Evolutionary conservation across 2,329 filamentous ascomycete genomes (phyloP), one percentile per base, ranked within the genome.

Genomic region (Aspergillus fumigatiaffinis): DNA sequence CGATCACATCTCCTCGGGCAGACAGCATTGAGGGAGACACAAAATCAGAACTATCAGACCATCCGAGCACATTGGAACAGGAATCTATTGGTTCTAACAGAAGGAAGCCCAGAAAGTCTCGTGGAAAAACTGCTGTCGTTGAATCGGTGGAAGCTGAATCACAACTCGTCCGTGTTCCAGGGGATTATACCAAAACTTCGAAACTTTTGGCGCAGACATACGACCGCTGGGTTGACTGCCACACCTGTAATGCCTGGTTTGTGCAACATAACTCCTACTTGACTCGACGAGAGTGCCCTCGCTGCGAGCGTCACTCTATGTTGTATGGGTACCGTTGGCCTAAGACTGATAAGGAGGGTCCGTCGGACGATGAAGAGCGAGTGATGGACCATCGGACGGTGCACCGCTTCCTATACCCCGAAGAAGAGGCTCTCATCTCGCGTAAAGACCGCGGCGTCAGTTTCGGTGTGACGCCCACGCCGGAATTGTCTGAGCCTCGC

Each of bases 281-380:
- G 63, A 97, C 92, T 1, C 86, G 88, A 53, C 87, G 89, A 51
- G 88, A 91, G 17, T 99, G 94, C 71, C 92, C 91, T 3, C 86
- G 94, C 6, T 99, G 94, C 73, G 94, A 99, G 76, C 85, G 94
- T 0, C 94, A 99, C 70, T 95, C 90, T 17, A 97, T 96, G 77
- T 78, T 99, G 0, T 99, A 97, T 71, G 95, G 95, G 0, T 97
- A 90, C 69, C 82, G 89, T 56, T 99, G 94, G 94, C 94, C 94
- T 5, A 97, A 99, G 79, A 97, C 94, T 0, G 89, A 96, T 58
- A 88, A 82, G 60, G 86, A 88, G 26, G 90, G 90, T 0, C 85
- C 85, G 17, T 74, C 83, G 21, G 94, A 97, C 70, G 87, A 84
- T 8, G 82, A 86, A 60, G 79, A 85, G 64, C 73, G 85, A 5